Evolutionary conservation across 805 yeast genomes (phyloP).

Genomic region (Metschnikowia kofuensis): DNA sequence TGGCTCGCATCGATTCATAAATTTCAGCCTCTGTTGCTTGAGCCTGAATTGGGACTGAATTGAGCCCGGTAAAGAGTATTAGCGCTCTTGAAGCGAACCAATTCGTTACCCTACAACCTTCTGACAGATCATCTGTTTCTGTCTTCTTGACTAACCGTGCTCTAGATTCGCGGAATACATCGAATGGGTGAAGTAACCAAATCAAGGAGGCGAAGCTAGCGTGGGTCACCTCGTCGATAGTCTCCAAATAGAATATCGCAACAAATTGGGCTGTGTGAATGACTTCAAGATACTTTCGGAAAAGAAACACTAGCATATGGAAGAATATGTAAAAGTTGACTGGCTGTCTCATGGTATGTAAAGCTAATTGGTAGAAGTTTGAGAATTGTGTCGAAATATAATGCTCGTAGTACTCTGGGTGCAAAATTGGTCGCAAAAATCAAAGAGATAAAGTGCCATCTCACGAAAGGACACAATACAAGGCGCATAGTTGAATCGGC

Average conservation of each 20-base stretch:
- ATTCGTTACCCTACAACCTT: not conserved
- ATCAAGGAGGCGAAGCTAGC: not conserved
- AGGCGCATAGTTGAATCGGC: not conserved
- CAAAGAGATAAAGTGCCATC: not conserved
- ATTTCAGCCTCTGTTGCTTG: constrained; percentile 4
- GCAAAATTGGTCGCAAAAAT: constrained; percentile 3
- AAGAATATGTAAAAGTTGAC: not conserved
- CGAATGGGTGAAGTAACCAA: constrained; percentile 5
- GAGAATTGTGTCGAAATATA: not conserved
- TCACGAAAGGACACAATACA: not conserved
- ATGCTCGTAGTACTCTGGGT: not conserved
- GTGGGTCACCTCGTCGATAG: constrained; percentile 3
- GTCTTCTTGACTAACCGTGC: not conserved
- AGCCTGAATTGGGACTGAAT: constrained; percentile 1
- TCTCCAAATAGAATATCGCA: constrained; percentile 1
- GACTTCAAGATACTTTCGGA: constrained; percentile 1
- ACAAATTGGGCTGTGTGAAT: constrained; percentile 1
- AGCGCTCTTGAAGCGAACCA: constrained; percentile 1
- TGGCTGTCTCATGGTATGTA: not conserved
- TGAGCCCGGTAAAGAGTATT: constrained; percentile 2
- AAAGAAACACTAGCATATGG: constrained; percentile 1
- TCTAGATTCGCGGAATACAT: not conserved
- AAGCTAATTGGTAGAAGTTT: not conserved
- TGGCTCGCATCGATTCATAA: not conserved
- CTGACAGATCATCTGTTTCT: not conserved